Percentiles rank a stretch among this genome's conserved stretches.
phyloP scores from a whole-genome alignment of 768 basidiomycete genomes.

The Epithele typhae region DNA sequence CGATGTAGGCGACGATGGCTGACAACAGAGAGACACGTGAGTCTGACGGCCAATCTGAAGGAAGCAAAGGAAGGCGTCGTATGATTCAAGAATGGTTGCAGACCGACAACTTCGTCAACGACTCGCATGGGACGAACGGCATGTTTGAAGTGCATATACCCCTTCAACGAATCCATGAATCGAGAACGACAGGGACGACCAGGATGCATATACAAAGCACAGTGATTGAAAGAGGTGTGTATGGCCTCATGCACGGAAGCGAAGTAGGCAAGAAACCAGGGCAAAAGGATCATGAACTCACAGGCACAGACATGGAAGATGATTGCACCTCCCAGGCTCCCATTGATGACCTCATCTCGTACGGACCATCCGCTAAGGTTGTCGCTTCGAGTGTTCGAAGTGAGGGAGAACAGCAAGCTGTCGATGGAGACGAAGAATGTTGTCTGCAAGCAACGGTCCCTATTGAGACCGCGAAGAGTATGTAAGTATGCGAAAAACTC shows the following conservation, averaged over 20 bases:
- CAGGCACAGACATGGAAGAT: constrained; percentile 47
- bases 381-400: constrained; percentile 20
- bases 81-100: too few relatives aligned
- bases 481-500: constrained; percentile 20
- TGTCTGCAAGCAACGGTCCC: constrained; percentile 28
- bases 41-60: too few relatives aligned
- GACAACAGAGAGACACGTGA: neutral
- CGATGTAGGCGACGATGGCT: constrained; percentile 49
- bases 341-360: constrained; percentile 14
- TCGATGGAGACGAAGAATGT: constrained; percentile 62
- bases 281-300: constrained; percentile 29
- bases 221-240: too few relatives aligned
- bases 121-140: too few relatives aligned
- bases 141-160: too few relatives aligned
- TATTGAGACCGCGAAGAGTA: neutral
- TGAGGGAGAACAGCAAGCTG: constrained; percentile 41
- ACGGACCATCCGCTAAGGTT: constrained; percentile 17
- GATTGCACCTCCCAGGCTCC: constrained; percentile 15
- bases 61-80: too few relatives aligned
- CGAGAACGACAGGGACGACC: too few relatives aligned
- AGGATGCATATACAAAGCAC: neutral
- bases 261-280: neutral
- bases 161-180: too few relatives aligned
- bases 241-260: too few relatives aligned
- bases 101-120: neutral